These are phyloP conservation scores for Colletotrichum melonis DNA, from an alignment of 2,329 filamentous ascomycete genomes.

Conservation along the genomic window DNA sequence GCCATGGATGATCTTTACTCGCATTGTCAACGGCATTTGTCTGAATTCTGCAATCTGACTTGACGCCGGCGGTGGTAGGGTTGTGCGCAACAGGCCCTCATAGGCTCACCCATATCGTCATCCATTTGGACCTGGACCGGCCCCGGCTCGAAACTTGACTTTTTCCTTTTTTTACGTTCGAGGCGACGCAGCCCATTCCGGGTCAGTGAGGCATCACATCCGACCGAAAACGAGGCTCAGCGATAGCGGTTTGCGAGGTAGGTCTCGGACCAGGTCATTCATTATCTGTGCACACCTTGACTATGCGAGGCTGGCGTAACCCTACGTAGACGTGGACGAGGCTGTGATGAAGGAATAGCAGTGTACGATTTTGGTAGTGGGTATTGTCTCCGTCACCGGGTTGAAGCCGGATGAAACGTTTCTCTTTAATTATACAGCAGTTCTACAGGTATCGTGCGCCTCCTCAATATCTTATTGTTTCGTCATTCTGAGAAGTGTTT, in stretches of 20 bases:
- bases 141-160: slow-evolving; percentile 1
- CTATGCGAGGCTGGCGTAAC: background rate
- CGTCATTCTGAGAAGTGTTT: background rate
- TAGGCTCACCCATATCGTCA: background rate
- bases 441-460: slow-evolving; percentile 17
- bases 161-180: background rate
- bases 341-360: background rate
- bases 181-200: background rate
- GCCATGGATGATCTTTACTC: slow-evolving; percentile 7
- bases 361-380: slow-evolving; percentile 1
- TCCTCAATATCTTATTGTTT: background rate
- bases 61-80: background rate
- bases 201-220: background rate
- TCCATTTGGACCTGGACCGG: slow-evolving; percentile 11
- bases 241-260: background rate
- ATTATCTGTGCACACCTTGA: too few relatives aligned
- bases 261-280: background rate
- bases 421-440: slow-evolving; percentile 20
- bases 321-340: background rate
- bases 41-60: slow-evolving; percentile 4
- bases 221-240: slow-evolving; percentile 13
- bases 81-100: background rate
- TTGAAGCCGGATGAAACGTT: background rate
- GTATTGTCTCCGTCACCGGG: slow-evolving; percentile 25
- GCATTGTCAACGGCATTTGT: background rate